These are phyloP conservation scores for Laguncularia racemosa DNA, from an alignment of 345 rosid genomes.

Conservation along the genomic window DNA sequence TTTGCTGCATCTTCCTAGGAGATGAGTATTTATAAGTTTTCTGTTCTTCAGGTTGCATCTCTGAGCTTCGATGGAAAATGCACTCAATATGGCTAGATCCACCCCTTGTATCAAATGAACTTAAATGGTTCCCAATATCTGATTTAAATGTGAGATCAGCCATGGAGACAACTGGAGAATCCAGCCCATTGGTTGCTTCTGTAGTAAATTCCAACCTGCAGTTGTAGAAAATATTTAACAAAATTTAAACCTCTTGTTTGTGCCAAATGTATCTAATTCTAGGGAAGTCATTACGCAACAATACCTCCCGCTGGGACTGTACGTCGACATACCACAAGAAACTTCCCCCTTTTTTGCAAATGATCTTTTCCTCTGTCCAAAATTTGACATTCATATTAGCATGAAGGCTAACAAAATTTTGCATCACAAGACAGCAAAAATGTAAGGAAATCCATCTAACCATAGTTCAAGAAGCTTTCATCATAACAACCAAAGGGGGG, in stretches of 20 bases:
- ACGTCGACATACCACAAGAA: constrained; percentile 32
- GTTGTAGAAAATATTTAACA: constrained; percentile 6
- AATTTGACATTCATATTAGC: constrained; percentile 10
- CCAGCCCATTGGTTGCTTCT: constrained; percentile 30
- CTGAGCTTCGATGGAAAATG: constrained; percentile 35
- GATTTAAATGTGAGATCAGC: constrained; percentile 41
- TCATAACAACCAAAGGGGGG: background rate
- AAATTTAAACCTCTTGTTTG: background rate
- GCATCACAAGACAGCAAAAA: background rate
- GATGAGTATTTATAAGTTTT: constrained; percentile 28
- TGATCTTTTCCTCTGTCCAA: constrained; percentile 57
- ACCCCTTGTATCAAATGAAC: constrained; percentile 51
- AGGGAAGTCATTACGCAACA: background rate
- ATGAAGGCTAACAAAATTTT: too few species aligned
- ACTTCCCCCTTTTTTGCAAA: constrained; percentile 42
- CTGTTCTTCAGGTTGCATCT: constrained; percentile 39
- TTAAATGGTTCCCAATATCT: constrained; percentile 43
- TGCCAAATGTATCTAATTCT: too few species aligned
- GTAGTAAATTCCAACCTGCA: constrained; percentile 54
- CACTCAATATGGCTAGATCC: constrained; percentile 53
- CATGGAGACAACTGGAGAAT: constrained; percentile 31
- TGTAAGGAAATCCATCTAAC: background rate
- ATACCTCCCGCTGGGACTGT: constrained; percentile 59
- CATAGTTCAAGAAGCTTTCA: too few species aligned
- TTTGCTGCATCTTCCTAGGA: constrained; percentile 31